These are phyloP conservation scores for Diaporthe eres DNA, from an alignment of 2,329 filamentous ascomycete species.

Conservation along the genomic window DNA sequence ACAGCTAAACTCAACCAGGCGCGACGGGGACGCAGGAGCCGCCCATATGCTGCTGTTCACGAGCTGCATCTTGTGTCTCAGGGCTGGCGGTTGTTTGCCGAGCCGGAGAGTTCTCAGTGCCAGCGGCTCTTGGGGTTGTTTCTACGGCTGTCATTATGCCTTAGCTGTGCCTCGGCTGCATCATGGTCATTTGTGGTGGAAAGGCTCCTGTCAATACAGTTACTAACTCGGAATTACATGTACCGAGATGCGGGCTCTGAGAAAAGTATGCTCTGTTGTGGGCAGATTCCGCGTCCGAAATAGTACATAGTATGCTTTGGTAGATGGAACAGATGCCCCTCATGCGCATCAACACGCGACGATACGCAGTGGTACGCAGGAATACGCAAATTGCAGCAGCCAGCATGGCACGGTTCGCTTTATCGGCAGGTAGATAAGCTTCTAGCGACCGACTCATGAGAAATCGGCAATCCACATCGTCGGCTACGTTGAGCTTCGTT, in stretches of 20 bases:
- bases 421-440: conserved; percentile 20
- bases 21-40: conserved; percentile 7
- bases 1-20: neutral
- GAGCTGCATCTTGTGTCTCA: neutral
- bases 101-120: neutral
- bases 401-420: conserved; percentile 15
- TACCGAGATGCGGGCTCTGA: neutral
- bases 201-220: neutral
- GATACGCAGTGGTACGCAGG: neutral
- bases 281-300: neutral
- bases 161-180: neutral
- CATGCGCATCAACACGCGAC: conserved; percentile 20
- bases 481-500: neutral
- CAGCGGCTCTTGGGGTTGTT: neutral
- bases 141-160: neutral
- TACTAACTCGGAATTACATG: neutral
- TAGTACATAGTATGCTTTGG: conserved; percentile 17
- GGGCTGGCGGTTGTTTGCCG: conserved; percentile 3
- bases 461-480: neutral
- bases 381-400: conserved; percentile 17
- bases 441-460: conserved; percentile 9
- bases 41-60: neutral
- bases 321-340: conserved; percentile 10
- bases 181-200: neutral
- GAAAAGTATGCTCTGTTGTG: neutral